Conservation (phyloP, 768 basidiomycete genomes). For the Porpolomopsis calyptriformis region DNA sequence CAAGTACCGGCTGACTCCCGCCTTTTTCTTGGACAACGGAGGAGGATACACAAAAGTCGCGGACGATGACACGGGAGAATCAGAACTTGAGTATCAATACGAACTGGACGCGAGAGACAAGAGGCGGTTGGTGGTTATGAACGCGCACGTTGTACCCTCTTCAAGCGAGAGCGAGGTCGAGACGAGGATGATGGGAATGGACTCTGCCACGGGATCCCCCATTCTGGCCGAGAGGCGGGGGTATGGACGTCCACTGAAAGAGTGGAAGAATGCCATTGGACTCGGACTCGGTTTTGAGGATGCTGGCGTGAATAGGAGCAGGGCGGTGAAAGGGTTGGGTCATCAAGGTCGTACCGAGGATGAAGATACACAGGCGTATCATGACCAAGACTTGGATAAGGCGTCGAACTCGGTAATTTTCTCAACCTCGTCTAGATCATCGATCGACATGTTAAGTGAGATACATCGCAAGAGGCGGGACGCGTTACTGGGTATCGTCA, state of each 20-base stretch:
- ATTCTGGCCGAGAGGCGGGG: slow-evolving; percentile 2
- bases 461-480: slow-evolving; percentile 15
- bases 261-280: slow-evolving; percentile 1
- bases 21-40: not conserved
- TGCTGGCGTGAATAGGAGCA: too few species aligned
- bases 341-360: slow-evolving; percentile 1
- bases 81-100: slow-evolving; percentile 33
- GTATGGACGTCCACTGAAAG: not conserved
- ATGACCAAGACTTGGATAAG: slow-evolving; percentile 10
- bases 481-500: slow-evolving; percentile 17
- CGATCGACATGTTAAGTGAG: slow-evolving; percentile 6
- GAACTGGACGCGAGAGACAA: slow-evolving; percentile 28
- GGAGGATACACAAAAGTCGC: not conserved
- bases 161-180: slow-evolving; percentile 31
- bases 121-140: slow-evolving; percentile 36
- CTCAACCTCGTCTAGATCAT: not conserved
- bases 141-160: slow-evolving; percentile 29
- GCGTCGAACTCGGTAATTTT: slow-evolving; percentile 5
- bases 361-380: slow-evolving; percentile 1
- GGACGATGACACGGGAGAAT: slow-evolving; percentile 25
- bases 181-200: slow-evolving; percentile 3
- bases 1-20: not conserved
- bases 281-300: slow-evolving; percentile 8
- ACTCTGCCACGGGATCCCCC: slow-evolving; percentile 5
- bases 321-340: slow-evolving; percentile 11